Evolutionary conservation across 106 monocot genomes (phyloP), one percentile per base, ranked within the genome.

Genomic region (Hemerocallis citrina): DNA sequence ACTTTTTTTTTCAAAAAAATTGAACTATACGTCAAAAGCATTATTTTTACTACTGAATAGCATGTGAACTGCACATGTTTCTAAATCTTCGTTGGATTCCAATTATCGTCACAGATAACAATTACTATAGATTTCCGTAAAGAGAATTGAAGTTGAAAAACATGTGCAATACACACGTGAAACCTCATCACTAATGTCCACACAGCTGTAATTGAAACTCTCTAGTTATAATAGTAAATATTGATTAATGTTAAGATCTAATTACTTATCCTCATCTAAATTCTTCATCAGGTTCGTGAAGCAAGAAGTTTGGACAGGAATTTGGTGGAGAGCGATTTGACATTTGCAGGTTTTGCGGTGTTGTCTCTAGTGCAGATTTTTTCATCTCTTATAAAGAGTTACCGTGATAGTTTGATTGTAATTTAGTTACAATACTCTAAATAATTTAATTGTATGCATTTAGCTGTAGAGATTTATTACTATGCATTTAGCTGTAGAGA

Each of bases 311-410:
- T 70, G 70, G 70, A 70, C 29, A 61, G 70, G 28, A 52, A 70
- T 54, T 33, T 59, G 30, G 70, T 70, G 42, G 70, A 70, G 52
- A 70, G 52, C 42, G 70, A 42, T 36, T 60, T 70, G 59, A 60
- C 41, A 17, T 70, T 70, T 70, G 24, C 70, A 41, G 70, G 70
- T 37, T 62, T 70, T 70, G 70, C 70, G 40, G 70, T 70, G 43
- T 28, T 27, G 51, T 12, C 29, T 25, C 25, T 13, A 31, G 20
- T 54, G 29, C 54, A 30, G 29, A 30, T 2, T 4, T 54, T 54
- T 15, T 54, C 19, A 0, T 54, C 32, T 52, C 12, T 14, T 15
- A 3, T 28, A n/a, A n/a, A n/a, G n/a, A n/a, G n/a, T 14, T 15
- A 3, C 14, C 16, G 39, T 34, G 59, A 16, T 38, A 59, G 5